Conservation (phyloP, 2,329 filamentous ascomycete species). For the Juglanconis juglandina region DNA sequence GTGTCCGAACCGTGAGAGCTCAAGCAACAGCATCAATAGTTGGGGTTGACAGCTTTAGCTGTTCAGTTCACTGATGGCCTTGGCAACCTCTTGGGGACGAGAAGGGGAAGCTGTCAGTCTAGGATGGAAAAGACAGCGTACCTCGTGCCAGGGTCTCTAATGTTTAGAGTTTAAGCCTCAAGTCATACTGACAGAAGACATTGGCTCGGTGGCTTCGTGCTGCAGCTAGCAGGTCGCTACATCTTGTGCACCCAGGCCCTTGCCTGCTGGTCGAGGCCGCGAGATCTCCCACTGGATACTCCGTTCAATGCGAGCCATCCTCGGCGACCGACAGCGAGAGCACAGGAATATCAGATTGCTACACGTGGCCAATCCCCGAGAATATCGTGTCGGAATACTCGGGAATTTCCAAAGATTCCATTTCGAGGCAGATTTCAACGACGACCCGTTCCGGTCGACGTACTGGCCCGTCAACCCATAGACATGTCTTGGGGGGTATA, state of each 20-base stretch:
- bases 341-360: background rate
- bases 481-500: constrained; percentile 6
- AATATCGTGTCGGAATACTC: background rate
- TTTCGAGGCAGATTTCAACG: background rate
- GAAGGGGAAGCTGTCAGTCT: background rate
- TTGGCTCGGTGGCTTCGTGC: background rate
- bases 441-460: background rate
- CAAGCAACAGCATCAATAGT: background rate
- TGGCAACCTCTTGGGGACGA: background rate
- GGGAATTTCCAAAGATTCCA: background rate
- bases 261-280: background rate
- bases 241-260: background rate
- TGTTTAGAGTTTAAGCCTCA: background rate
- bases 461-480: background rate
- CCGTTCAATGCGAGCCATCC: background rate
- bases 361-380: background rate
- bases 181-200: background rate
- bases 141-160: background rate
- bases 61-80: background rate
- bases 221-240: background rate
- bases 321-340: background rate
- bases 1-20: background rate
- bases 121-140: background rate
- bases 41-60: background rate
- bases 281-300: background rate